Evolutionary conservation across 306 rosid species (phyloP).

Genomic region (Vigna radiata): DNA sequence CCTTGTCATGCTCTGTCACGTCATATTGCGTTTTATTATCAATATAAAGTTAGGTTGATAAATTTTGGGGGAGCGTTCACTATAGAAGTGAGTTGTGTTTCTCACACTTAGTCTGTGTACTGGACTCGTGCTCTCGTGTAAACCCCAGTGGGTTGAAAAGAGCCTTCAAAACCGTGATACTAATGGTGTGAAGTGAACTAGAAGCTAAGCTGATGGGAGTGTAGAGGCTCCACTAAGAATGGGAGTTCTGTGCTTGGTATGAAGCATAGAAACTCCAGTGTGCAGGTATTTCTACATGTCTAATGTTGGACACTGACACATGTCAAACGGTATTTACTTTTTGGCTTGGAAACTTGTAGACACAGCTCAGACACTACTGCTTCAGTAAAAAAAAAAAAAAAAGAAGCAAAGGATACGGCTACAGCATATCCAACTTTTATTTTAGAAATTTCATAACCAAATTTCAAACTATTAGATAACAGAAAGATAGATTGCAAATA

Average conservation of each 20-base stretch:
- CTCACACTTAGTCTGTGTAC: neutral
- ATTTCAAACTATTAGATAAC: too few relatives aligned
- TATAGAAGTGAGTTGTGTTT: neutral
- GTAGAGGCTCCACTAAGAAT: neutral
- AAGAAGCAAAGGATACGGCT: too few relatives aligned
- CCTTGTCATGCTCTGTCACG: slow-evolving; percentile 9
- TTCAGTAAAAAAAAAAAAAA: too few relatives aligned
- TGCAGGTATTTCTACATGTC: too few relatives aligned
- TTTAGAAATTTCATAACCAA: neutral
- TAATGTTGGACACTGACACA: too few relatives aligned
- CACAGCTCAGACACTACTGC: too few relatives aligned
- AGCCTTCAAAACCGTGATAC: neutral
- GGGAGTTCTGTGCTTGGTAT: neutral
- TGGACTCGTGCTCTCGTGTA: slow-evolving; percentile 14
- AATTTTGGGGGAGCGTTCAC: neutral
- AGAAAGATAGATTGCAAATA: neutral
- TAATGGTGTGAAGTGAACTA: neutral
- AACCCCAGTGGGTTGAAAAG: neutral
- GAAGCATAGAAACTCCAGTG: too few relatives aligned
- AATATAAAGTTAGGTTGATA: neutral
- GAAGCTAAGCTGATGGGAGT: slow-evolving; percentile 8
- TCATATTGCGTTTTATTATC: neutral
- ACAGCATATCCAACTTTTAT: neutral
- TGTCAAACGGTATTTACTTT: too few relatives aligned
- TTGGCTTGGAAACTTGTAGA: too few relatives aligned